Conservation (phyloP, 495 filamentous ascomycete species). For the Staphylotrichum longicolle region DNA sequence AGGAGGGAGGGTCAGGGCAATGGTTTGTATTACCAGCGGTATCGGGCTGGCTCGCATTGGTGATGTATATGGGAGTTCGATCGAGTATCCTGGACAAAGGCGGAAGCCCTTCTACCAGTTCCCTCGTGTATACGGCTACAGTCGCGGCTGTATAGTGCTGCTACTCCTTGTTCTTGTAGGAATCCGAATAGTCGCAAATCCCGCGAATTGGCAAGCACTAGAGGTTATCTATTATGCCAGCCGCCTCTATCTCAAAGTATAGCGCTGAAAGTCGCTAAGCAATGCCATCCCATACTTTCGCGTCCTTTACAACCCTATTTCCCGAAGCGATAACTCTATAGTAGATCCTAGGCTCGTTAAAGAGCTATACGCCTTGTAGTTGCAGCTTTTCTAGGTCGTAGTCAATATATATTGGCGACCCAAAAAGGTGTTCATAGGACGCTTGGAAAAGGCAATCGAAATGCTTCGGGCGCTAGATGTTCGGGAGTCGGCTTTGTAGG, state of each 20-base stretch:
- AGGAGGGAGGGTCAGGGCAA: no score
- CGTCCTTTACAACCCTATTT: conserved; percentile 41
- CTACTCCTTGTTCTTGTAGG: conserved; percentile 41
- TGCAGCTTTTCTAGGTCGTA: conserved; percentile 16
- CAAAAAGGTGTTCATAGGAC: conserved; percentile 13
- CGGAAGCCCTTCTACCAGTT: conserved; percentile 17
- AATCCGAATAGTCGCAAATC: conserved; percentile 44
- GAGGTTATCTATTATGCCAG: no score
- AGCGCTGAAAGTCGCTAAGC: conserved; percentile 17
- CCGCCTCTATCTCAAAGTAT: no score
- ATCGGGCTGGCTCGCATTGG: no score
- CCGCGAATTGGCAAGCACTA: conserved; percentile 39
- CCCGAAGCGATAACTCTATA: conserved; percentile 46
- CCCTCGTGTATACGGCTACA: conserved; percentile 37
- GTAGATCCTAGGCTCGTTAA: conserved; percentile 24
- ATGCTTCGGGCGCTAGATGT: conserved; percentile 10
- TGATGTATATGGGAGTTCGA: no score
- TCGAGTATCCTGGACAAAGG: no score
- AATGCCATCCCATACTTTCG: conserved; percentile 33
- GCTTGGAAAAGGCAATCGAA: conserved; percentile 17
- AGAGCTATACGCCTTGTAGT: conserved; percentile 4
- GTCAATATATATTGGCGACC: conserved; percentile 9
- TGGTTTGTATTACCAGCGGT: no score
- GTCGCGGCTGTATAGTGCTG: conserved; percentile 38
- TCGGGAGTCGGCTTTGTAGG: conserved; percentile 19